These are phyloP conservation scores for Arthrinium puccinioides DNA, from an alignment of 2,329 filamentous ascomycete genomes.

Conservation along the genomic window DNA sequence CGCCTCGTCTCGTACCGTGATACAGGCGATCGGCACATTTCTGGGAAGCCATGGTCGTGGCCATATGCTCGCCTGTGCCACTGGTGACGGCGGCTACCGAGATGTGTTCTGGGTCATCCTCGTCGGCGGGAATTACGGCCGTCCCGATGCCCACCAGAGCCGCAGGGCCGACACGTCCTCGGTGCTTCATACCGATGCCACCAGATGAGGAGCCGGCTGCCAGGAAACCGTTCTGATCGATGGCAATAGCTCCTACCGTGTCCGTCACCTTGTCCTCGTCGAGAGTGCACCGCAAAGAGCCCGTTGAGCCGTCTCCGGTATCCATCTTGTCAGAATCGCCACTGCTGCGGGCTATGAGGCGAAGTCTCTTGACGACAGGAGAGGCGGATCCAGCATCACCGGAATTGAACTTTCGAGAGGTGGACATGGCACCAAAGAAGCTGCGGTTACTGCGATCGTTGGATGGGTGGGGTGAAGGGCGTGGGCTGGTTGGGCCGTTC, in stretches of 20 bases:
- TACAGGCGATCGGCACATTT: slow-evolving; percentile 83
- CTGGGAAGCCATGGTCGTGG: slow-evolving; percentile 84
- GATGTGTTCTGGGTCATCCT: slow-evolving; percentile 59
- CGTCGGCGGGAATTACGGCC: slow-evolving; percentile 72
- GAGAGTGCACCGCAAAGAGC: not conserved
- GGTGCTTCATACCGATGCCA: slow-evolving; percentile 97
- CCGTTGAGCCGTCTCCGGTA: not conserved
- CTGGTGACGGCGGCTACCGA: slow-evolving; percentile 82
- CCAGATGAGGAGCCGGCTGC: slow-evolving; percentile 94
- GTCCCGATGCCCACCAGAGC: slow-evolving; percentile 89
- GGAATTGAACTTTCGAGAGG: slow-evolving; percentile 1
- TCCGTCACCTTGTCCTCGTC: slow-evolving; percentile 69
- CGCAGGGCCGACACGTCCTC: slow-evolving; percentile 83
- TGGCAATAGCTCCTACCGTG: slow-evolving; percentile 91
- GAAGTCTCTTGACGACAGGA: slow-evolving; percentile 9
- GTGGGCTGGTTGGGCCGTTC: slow-evolving; percentile 8
- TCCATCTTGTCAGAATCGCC: slow-evolving; percentile 1
- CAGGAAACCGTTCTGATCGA: slow-evolving; percentile 79
- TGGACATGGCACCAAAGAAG: slow-evolving; percentile 14
- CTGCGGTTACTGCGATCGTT: slow-evolving; percentile 19
- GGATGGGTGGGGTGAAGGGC: slow-evolving; percentile 7
- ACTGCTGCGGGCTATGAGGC: slow-evolving; percentile 4
- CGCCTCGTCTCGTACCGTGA: slow-evolving; percentile 53
- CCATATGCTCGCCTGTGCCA: slow-evolving; percentile 97
- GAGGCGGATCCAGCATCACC: not conserved